phyloP scores from a whole-genome alignment of 2,329 filamentous ascomycete species.

The Graphiopsis chlorocephala region DNA sequence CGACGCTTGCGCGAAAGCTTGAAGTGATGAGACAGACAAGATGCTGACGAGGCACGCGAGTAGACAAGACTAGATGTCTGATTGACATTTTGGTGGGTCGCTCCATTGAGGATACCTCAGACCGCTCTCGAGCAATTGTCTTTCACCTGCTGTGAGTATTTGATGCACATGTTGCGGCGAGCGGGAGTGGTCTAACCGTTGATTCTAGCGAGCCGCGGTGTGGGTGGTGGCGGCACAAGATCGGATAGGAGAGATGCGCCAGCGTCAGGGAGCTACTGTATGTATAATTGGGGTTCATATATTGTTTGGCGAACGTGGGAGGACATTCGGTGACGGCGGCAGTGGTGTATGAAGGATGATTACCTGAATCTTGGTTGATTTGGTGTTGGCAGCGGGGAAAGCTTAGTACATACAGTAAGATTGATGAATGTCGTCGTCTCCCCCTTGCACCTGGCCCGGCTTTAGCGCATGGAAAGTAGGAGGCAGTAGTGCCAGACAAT shows the following conservation, averaged over 20 bases:
- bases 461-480: not conserved
- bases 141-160: not conserved
- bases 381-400: not conserved
- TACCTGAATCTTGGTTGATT: not conserved
- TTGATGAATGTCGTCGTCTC: not conserved
- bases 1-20: not conserved
- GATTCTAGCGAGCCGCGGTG: not conserved
- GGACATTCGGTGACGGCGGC: not conserved
- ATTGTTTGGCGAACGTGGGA: not conserved
- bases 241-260: not conserved
- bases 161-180: not conserved
- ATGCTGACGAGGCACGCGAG: not conserved
- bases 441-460: not conserved
- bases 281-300: not conserved
- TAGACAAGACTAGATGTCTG: not conserved
- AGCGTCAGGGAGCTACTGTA: not conserved
- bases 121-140: no score
- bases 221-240: not conserved
- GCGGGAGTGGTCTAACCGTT: not conserved
- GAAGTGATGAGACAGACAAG: not conserved
- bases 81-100: not conserved
- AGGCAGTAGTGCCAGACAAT: not conserved
- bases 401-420: not conserved
- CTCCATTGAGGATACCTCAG: no score
- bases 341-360: not conserved